Conservation (phyloP, 768 basidiomycete species). For the Obba rivulosa region DNA sequence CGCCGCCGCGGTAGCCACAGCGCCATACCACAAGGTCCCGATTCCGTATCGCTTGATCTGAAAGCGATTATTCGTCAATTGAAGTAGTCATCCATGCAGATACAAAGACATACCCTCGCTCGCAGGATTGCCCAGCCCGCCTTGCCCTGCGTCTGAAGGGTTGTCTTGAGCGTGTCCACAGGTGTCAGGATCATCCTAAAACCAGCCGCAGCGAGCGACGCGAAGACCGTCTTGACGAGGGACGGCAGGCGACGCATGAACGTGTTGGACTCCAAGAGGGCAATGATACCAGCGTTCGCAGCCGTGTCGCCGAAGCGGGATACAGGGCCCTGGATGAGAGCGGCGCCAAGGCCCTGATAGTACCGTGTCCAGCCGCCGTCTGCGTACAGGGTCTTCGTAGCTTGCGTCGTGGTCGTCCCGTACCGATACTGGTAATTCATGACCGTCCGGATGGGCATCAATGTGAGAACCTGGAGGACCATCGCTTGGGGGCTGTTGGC, state of each 20-base stretch:
- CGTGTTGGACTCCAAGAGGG: conserved; percentile 71
- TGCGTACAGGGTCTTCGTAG: conserved; percentile 59
- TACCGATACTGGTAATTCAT: conserved; percentile 97
- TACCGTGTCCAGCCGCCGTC: conserved; percentile 82
- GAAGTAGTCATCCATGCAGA: background rate
- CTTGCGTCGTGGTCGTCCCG: conserved; percentile 68
- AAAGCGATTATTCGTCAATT: background rate
- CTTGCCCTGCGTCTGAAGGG: conserved; percentile 86
- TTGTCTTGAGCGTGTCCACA: conserved; percentile 93
- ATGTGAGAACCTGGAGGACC: conserved; percentile 86
- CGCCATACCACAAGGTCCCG: conserved; percentile 83
- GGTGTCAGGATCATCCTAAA: conserved; percentile 93
- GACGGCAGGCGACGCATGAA: conserved; percentile 61
- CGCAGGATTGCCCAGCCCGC: conserved; percentile 61
- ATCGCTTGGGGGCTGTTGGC: conserved; percentile 50
- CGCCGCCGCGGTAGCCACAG: conserved; percentile 86
- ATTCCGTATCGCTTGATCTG: conserved; percentile 75
- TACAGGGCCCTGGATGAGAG: conserved; percentile 80
- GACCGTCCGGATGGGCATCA: conserved; percentile 94
- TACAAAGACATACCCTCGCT: conserved; percentile 43
- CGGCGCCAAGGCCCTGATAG: conserved; percentile 84
- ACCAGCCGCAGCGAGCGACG: conserved; percentile 69
- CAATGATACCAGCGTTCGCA: conserved; percentile 88
- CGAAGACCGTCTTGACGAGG: conserved; percentile 73
- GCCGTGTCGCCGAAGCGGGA: conserved; percentile 94